These are phyloP conservation scores for Penicillium vulpinum DNA, from an alignment of 2,329 filamentous ascomycete species.

Conservation along the genomic window DNA sequence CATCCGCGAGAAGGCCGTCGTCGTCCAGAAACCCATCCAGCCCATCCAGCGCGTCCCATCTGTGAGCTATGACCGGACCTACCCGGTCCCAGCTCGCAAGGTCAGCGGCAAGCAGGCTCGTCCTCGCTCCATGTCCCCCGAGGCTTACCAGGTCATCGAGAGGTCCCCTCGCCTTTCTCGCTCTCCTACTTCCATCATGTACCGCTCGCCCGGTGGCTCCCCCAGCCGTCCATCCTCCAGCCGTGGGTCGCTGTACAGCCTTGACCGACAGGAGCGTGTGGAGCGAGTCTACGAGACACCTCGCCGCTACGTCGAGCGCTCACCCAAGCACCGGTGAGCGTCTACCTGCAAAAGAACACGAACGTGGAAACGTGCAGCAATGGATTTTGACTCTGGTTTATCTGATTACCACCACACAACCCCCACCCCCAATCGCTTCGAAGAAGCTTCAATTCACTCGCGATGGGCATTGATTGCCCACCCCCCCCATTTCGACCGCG, in stretches of 20 bases:
- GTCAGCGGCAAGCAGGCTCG: constrained; percentile 12
- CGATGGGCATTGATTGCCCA: constrained; percentile 8
- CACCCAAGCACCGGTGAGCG: constrained; percentile 31
- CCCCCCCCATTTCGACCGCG: neutral
- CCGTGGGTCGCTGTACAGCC: constrained; percentile 40
- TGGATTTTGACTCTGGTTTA: neutral
- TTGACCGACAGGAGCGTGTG: constrained; percentile 35
- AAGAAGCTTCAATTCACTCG: constrained; percentile 3
- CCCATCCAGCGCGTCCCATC: constrained; percentile 17
- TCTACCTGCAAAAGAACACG: too few relatives aligned
- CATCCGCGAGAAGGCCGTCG: constrained; percentile 19
- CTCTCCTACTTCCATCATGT: constrained; percentile 33
- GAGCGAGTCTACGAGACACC: constrained; percentile 34
- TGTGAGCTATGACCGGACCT: constrained; percentile 36
- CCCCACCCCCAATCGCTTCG: neutral
- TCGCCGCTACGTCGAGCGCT: constrained; percentile 27
- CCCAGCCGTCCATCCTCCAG: constrained; percentile 37
- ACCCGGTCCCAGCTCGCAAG: constrained; percentile 27
- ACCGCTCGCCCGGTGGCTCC: constrained; percentile 36
- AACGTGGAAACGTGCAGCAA: neutral
- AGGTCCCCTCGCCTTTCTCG: constrained; percentile 21
- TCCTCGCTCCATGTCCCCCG: constrained; percentile 20
- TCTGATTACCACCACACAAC: neutral
- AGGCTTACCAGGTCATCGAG: constrained; percentile 20
- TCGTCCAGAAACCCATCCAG: constrained; percentile 14